A percentile compares a stretch with the other conserved stretches of the same genome.
These are phyloP conservation scores for Cicer pinnatifidum DNA, from an alignment of 306 rosid species.

Conservation along the genomic window DNA sequence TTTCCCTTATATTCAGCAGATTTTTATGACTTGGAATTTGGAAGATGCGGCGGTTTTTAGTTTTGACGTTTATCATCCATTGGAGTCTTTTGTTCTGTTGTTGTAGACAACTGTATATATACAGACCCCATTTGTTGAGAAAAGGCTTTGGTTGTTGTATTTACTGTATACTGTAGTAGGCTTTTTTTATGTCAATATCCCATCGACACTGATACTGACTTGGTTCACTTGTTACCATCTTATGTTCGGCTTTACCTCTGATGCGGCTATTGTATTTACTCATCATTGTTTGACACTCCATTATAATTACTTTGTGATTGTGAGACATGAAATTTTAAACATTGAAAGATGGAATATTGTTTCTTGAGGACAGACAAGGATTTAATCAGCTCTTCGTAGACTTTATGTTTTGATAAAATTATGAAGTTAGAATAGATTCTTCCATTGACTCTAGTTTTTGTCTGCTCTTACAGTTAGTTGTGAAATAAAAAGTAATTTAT, in stretches of 20 bases:
- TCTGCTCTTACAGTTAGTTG: conserved; percentile 28
- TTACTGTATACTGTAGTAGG: background rate
- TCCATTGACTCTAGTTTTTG: background rate
- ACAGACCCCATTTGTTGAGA: background rate
- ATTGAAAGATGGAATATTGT: background rate
- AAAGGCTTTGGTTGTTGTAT: background rate
- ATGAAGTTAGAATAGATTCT: conserved; percentile 8
- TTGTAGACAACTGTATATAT: background rate
- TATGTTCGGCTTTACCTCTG: background rate
- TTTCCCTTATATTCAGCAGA: background rate
- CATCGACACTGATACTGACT: background rate
- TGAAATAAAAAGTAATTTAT: conserved; percentile 6
- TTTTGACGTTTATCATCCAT: background rate
- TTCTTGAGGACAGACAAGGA: background rate
- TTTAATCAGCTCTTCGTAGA: background rate
- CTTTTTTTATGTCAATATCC: background rate
- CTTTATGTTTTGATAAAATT: conserved; percentile 11
- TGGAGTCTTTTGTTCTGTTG: background rate
- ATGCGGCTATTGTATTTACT: background rate
- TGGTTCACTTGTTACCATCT: background rate
- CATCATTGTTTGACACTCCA: conserved; percentile 26
- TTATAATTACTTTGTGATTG: background rate
- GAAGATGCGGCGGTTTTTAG: background rate
- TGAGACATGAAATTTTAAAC: conserved; percentile 13
- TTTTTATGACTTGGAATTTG: background rate